Conservation (phyloP, 2,329 filamentous ascomycete genomes). For the Cladosporium oxysporum region DNA sequence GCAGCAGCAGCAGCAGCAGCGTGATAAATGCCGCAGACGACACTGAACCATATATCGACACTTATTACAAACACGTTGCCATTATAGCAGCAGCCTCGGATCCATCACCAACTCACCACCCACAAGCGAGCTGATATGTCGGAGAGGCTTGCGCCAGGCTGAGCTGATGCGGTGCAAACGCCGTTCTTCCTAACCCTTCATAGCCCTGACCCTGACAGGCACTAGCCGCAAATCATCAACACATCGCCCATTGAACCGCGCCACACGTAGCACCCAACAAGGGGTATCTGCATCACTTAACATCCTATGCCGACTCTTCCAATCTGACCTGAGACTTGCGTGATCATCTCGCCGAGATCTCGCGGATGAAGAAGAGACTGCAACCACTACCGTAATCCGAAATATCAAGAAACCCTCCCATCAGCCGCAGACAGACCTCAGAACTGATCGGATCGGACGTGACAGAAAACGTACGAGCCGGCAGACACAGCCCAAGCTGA, state of each 20-base stretch:
- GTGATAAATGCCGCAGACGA: neutral
- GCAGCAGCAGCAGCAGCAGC: neutral
- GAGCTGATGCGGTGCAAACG: slow-evolving; percentile 1
- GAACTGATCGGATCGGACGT: too few species aligned
- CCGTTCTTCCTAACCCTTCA: neutral
- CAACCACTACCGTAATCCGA: neutral
- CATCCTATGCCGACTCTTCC: neutral
- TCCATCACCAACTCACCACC: neutral
- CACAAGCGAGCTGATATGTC: slow-evolving; percentile 7
- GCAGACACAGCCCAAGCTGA: neutral
- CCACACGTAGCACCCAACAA: neutral
- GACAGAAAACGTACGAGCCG: too few species aligned
- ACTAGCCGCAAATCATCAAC: slow-evolving; percentile 3
- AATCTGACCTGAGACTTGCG: neutral
- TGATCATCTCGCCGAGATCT: neutral
- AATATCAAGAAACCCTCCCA: too few species aligned
- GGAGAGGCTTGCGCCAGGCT: slow-evolving; percentile 1
- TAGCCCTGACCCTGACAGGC: slow-evolving; percentile 4
- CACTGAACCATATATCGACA: neutral
- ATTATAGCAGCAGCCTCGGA: neutral
- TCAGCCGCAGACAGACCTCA: too few species aligned
- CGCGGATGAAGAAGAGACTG: neutral
- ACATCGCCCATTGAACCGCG: neutral
- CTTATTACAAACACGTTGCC: neutral
- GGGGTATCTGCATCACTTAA: neutral